Evolutionary conservation across 441 rosid genomes (phyloP).

Genomic region (Corymbia calophylla): DNA sequence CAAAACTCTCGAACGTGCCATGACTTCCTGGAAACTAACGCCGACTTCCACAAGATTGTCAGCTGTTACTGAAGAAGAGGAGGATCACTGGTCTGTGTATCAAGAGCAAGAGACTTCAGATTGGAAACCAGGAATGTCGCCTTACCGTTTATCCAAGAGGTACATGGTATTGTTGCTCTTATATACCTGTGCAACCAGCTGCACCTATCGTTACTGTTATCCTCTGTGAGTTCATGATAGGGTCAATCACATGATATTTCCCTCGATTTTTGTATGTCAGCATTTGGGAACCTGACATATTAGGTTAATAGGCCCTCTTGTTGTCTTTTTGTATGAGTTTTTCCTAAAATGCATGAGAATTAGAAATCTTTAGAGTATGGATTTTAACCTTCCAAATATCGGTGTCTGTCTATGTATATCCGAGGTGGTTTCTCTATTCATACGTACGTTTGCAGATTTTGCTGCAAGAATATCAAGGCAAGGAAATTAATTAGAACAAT

Average conservation of each 20-base stretch:
- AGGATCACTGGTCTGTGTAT: conserved; percentile 98
- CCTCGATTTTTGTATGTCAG: not conserved
- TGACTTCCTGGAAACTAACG: not conserved
- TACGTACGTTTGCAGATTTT: not conserved
- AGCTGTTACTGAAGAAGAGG: conserved; percentile 67
- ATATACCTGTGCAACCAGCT: not conserved
- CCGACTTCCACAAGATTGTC: no score
- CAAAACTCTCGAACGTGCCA: not conserved
- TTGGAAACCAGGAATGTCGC: conserved; percentile 96
- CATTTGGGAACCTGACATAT: not conserved
- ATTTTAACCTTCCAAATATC: not conserved
- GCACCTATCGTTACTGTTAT: not conserved
- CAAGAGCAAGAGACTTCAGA: conserved; percentile 97
- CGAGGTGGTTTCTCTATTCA: not conserved
- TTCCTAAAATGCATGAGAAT: not conserved
- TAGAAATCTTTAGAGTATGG: not conserved
- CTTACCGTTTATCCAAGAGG: conserved; percentile 99
- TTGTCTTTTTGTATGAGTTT: not conserved
- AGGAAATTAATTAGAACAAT: not conserved
- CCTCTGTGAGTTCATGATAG: not conserved
- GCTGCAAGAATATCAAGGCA: not conserved
- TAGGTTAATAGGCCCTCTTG: not conserved
- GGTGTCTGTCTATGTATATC: not conserved
- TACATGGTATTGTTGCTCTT: conserved; percentile 21
- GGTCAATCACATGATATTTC: not conserved